phyloP scores from a whole-genome alignment of 805 yeast genomes.

The Kurtzmaniella cleridarum region DNA sequence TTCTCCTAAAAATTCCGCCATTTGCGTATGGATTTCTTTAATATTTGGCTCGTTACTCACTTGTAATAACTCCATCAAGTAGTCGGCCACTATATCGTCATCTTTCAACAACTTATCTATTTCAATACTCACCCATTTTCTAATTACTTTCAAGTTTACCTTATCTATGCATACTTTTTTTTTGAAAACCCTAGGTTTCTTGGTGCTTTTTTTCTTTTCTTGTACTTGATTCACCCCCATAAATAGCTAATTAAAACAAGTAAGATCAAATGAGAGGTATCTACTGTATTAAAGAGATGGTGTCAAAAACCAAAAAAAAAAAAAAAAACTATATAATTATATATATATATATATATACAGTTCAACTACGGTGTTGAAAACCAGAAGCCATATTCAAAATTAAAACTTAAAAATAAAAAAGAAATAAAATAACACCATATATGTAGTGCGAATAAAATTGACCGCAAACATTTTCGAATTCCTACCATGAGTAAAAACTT shows the following conservation, averaged over 20 bases:
- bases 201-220: slow-evolving; percentile 12
- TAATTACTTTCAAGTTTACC: slow-evolving; percentile 34
- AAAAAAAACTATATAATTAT: no score
- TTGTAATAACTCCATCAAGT: slow-evolving; percentile 37
- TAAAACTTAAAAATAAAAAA: no score
- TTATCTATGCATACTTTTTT: slow-evolving; percentile 29
- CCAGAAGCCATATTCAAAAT: no score
- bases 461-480: slow-evolving; percentile 11
- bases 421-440: neutral
- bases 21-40: slow-evolving; percentile 35
- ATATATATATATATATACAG: no score
- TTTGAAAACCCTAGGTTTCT: slow-evolving; percentile 32
- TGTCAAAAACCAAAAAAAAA: no score
- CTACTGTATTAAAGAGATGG: no score
- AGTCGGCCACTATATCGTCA: slow-evolving; percentile 47
- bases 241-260: no score
- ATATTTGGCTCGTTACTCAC: slow-evolving; percentile 29
- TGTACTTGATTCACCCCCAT: slow-evolving; percentile 1
- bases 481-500: no score
- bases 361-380: no score
- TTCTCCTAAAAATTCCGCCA: slow-evolving; percentile 41
- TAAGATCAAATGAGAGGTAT: no score
- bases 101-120: slow-evolving; percentile 38
- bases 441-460: slow-evolving; percentile 5
- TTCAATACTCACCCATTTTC: slow-evolving; percentile 33